Base-by-base conservation (phyloP, 169 alveolate genomes). In the Cryptosporidium sp. region DNA sequence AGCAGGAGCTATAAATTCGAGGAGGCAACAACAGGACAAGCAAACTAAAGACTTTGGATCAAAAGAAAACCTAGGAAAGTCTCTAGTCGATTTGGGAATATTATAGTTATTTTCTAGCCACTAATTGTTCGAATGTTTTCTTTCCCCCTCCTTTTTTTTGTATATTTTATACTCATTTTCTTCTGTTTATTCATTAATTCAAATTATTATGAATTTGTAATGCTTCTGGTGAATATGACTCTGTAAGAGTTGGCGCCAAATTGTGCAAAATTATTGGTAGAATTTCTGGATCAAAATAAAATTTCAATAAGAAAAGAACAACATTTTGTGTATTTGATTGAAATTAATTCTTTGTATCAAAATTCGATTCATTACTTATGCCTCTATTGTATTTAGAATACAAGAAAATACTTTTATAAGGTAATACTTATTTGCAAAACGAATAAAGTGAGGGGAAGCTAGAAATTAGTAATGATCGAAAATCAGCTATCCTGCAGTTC, bases 51-150 rank as follows among this genome's bases (percentile, higher is more conserved):
- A 0, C n/a, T n/a, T 14, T 65, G 72, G 72, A 23, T 65, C 72
- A 10, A 21, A 21, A 12, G 51, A 65, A 29, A 65, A 65, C 31
- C 6, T 33, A 29, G 72, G 26, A 29, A 65, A 65, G 31, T 65
- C 72, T 37, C 26, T 65, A 8, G 16, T 65, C 12, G 72, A 65
- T 14, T 65, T 65, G 72, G 44, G 67, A n/a, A 56, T 56, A 56
- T 26, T 56, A 56, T 56, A 56, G 67, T 8, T 23, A 21, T 16
- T n/a, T 26, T 21, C 67, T n/a, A n/a, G 7, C n/a, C 14, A n/a
- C 12, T 48, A 48, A 21, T 48, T 48, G 56, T 48, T 48, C 23
- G 10, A 48, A 21, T 48, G 2, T 16, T 48, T 48, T 48, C 12
- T 5, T 14, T 14, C 7, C 18, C 12, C 21, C n/a, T 12, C 5